phyloP scores from a whole-genome alignment of 2,329 filamentous ascomycete species.

The Byssothecium circinans region DNA sequence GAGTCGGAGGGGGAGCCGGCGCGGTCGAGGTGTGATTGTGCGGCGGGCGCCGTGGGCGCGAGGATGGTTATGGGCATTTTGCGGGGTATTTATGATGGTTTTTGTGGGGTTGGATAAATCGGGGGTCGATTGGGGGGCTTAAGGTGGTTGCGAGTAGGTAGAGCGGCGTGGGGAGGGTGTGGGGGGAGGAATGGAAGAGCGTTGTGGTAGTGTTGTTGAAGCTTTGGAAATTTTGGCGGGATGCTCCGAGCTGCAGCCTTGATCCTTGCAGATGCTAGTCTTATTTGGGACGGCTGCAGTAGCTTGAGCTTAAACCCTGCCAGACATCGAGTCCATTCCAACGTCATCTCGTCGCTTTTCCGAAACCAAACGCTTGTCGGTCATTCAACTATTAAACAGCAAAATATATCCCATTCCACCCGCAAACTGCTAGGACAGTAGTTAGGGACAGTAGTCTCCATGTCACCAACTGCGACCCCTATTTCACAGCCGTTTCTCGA shows the following conservation, averaged over 20 bases:
- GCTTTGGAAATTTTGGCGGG: slow-evolving; percentile 36
- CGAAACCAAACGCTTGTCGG: too few species aligned
- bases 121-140: too few species aligned
- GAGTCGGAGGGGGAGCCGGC: slow-evolving; percentile 49
- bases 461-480: background rate
- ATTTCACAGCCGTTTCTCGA: slow-evolving; percentile 37
- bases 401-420: too few species aligned
- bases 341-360: slow-evolving; percentile 26
- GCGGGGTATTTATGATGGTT: background rate
- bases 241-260: slow-evolving; percentile 12
- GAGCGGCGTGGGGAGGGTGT: too few species aligned
- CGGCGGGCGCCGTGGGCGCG: slow-evolving; percentile 47
- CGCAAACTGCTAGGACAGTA: too few species aligned
- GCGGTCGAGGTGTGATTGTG: slow-evolving; percentile 43
- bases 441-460: too few species aligned
- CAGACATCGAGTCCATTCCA: slow-evolving; percentile 12
- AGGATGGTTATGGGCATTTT: slow-evolving; percentile 54
- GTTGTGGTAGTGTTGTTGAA: slow-evolving; percentile 4
- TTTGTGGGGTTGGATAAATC: too few species aligned
- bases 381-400: too few species aligned
- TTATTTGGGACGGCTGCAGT: slow-evolving; percentile 13
- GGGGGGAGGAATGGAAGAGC: too few species aligned
- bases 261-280: slow-evolving; percentile 15
- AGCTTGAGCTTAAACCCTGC: slow-evolving; percentile 7
- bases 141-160: too few species aligned